phyloP scores from a whole-genome alignment of 139 green algal species.

The Chlamydomonas sp. region DNA sequence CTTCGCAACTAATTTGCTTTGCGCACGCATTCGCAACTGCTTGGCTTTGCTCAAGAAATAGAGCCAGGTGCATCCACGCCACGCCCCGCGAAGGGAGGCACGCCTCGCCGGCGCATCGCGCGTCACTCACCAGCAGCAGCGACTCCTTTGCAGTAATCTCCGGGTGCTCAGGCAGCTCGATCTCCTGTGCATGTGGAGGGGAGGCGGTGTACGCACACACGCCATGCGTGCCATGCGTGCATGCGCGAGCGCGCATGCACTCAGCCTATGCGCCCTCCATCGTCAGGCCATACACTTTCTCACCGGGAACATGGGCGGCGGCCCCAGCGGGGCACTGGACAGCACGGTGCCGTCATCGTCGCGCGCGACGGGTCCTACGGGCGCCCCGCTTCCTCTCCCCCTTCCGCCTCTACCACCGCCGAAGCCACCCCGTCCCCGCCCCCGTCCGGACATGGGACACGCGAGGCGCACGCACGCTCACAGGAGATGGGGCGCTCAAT shows the following conservation, averaged over 20 bases:
- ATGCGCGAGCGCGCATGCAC: not conserved
- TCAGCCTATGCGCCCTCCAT: not conserved
- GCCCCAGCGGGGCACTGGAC: not conserved
- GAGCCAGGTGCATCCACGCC: too few species aligned
- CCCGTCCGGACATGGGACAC: not conserved
- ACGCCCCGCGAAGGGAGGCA: too few species aligned
- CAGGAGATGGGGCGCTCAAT: too few species aligned
- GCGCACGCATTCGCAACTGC: too few species aligned
- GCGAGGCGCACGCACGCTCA: too few species aligned
- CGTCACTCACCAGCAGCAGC: not conserved
- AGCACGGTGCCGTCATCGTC: constrained; percentile 4
- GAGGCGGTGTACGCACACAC: too few species aligned
- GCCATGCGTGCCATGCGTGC: too few species aligned
- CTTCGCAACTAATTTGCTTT: too few species aligned
- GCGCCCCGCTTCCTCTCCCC: not conserved
- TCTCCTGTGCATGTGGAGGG: not conserved
- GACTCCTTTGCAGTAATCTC: not conserved
- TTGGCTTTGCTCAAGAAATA: too few species aligned
- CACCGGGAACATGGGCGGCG: constrained; percentile 1
- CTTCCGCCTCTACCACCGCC: constrained; percentile 2
- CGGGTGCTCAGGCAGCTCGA: constrained; percentile 1
- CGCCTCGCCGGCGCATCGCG: too few species aligned
- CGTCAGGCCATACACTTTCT: not conserved
- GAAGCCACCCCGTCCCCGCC: too few species aligned
- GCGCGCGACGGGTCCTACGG: not conserved